Conservation (phyloP, 1,139 yeast genomes). For the Arxiozyma telluris region DNA sequence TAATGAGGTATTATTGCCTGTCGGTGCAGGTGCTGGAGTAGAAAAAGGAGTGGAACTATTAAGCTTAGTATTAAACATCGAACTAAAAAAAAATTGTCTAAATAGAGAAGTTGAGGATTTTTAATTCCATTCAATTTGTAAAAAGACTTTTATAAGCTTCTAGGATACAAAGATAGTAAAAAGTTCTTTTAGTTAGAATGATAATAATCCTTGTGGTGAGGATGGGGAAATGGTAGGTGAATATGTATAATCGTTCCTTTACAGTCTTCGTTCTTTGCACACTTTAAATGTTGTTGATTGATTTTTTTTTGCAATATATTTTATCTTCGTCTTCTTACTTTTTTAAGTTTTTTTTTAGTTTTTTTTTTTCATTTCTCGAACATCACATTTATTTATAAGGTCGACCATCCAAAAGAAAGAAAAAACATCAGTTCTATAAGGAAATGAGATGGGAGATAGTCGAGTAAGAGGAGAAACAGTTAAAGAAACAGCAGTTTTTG, state of each 20-base stretch:
- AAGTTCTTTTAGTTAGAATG: background rate
- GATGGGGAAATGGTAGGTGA: background rate
- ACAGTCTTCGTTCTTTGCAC: no score
- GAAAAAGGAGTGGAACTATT: constrained; percentile 29
- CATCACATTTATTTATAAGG: background rate
- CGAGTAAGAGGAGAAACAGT: background rate
- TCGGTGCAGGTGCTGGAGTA: constrained; percentile 22
- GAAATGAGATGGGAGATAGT: background rate
- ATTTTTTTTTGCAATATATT: background rate
- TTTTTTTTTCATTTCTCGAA: background rate
- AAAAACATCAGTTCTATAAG: background rate
- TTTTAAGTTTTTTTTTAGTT: no score
- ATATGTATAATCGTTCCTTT: background rate
- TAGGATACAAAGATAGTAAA: background rate
- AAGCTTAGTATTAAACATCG: background rate
- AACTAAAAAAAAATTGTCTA: no score
- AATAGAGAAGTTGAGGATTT: background rate
- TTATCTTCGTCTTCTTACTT: background rate
- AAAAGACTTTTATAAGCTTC: background rate
- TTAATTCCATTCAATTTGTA: background rate
- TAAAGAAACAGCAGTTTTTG: no score
- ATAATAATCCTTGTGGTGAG: no score
- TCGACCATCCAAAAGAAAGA: no score
- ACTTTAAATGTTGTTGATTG: background rate
- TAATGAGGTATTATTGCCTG: constrained; percentile 13